Evolutionary conservation across 2,329 filamentous ascomycete species (phyloP), one percentile per base, ranked within the genome.

Genomic region (Meredithiella fracta): DNA sequence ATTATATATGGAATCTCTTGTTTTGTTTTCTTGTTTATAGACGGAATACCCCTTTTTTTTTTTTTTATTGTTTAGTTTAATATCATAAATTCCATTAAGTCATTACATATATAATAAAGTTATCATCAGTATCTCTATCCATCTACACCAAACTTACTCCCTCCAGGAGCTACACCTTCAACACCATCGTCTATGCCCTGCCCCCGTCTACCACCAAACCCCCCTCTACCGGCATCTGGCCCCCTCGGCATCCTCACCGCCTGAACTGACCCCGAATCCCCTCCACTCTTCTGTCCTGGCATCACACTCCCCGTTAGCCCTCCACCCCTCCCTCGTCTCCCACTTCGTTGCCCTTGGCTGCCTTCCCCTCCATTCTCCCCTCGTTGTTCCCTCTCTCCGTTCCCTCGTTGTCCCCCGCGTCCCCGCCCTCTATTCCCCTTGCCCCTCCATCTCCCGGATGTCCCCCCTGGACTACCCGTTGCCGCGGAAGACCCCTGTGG

Each of bases 151-250:
- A 23, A 25, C 56, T 57, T 34, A 57, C 51, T 8, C 55, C 55
- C 51, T 9, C 38, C 44, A 20, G 44, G 29, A 11, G 34, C 44
- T 26, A 42, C 51, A 8, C 42, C 29, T n/a, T 40, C 15, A 37
- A 8, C 11, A 15, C 29, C 50, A 14, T 25, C 34, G 2, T 29
- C 55, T 3, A 49, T 49, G 14, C 51, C 56, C 2, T 31, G 44
- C 7, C 56, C 31, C 31, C 42, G 20, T 37, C 25, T 23, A 3
- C 44, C 56, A 6, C 84, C 85, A 68, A 89, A 89, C 0, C 87
- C 87, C 56, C 83, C 85, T 63, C 84, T 77, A 58, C 85, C 85
- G 50, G 77, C 76, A 65, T 94, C 86, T 8, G 90, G 90, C 8
- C 88, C 88, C 63, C 79, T 78, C 1, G 90, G 89, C 64, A 79